phyloP scores from a whole-genome alignment of 129 eudicot species.

The sunflower (Helianthus annuus) region HanXRQr2.0-SUNRISE NC_035443.2:119767689-119768188 shows the following conservation, averaged over 20 bases:
- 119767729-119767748: slow-evolving; percentile 97
- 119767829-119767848: slow-evolving; percentile 88
- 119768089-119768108: slow-evolving; percentile 96
- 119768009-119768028: slow-evolving; percentile 57
- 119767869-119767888: slow-evolving; percentile 84
- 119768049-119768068: slow-evolving; percentile 98
- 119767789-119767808: slow-evolving; percentile 94
- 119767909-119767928: slow-evolving; percentile 2
- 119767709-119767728: slow-evolving; percentile 99
- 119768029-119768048: slow-evolving; percentile 96
- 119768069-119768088: slow-evolving; percentile 98
- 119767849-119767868: slow-evolving; percentile 99
- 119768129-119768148: not conserved
- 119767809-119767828: slow-evolving; percentile 93
- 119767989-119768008: not conserved
- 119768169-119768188: slow-evolving; percentile 3
- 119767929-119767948: slow-evolving; percentile 5
- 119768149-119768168: slow-evolving; percentile 1
- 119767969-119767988: slow-evolving; percentile 11
- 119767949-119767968: not conserved
- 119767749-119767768: slow-evolving; percentile 92
- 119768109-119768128: slow-evolving; percentile 96
- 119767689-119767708: slow-evolving; percentile 92
- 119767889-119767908: slow-evolving; percentile 20
- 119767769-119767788: slow-evolving; percentile 99